Percentiles rank a stretch among this genome's conserved stretches.
Evolutionary conservation across 306 rosid genomes (phyloP).

Genomic region (Cicer cuneatum): DNA sequence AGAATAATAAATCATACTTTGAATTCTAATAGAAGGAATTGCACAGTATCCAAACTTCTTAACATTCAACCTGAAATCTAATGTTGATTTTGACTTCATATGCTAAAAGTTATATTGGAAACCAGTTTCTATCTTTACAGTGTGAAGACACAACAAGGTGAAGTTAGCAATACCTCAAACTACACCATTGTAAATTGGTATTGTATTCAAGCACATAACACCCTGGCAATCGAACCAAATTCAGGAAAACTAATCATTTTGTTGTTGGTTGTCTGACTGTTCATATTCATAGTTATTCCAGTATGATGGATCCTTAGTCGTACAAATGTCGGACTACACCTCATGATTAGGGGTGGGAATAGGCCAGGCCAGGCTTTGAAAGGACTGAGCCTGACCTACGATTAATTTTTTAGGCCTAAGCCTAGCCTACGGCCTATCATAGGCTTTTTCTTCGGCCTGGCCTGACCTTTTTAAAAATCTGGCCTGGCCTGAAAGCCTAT

Average conservation of each 20-base stretch:
- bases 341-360: no score
- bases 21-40: no score
- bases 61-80: slow-evolving; percentile 10
- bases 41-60: slow-evolving; percentile 9
- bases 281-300: not conserved
- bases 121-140: slow-evolving; percentile 2
- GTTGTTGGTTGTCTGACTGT: not conserved
- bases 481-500: no score
- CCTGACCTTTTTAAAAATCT: no score
- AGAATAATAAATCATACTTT: no score
- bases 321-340: not conserved
- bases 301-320: not conserved
- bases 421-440: no score
- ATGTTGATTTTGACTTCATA: slow-evolving; percentile 3
- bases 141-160: not conserved
- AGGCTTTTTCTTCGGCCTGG: no score
- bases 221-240: not conserved
- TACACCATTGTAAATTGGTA: not conserved
- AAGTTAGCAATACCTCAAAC: slow-evolving; percentile 19
- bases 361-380: no score
- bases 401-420: no score
- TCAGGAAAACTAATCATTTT: not conserved
- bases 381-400: no score
- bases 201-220: slow-evolving; percentile 1
- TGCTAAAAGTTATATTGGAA: slow-evolving; percentile 32